A percentile compares a stretch with the other conserved stretches of the same genome.
These are phyloP conservation scores for Brassica napus DNA, from an alignment of 345 rosid species.

Conservation along the genomic window Da-Ae NC_063450.1:49726001-49726500, in stretches of 20 bases:
- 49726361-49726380: background rate
- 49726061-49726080: background rate
- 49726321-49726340: background rate
- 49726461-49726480: background rate
- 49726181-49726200: background rate
- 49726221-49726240: background rate
- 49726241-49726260: background rate
- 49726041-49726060: conserved; percentile 36
- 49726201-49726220: background rate
- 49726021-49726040: conserved; percentile 18
- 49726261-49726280: too few species aligned
- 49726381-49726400: background rate
- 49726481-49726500: conserved; percentile 11
- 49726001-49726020: conserved; percentile 16
- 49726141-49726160: background rate
- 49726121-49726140: conserved; percentile 24
- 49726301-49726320: background rate
- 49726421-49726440: background rate
- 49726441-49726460: conserved; percentile 24
- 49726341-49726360: background rate
- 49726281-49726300: background rate
- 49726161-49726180: background rate
- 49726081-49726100: background rate
- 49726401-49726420: background rate
- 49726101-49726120: background rate